Base-by-base conservation (phyloP, 129 eudicot species). In the Erigeron canadensis region DNA sequence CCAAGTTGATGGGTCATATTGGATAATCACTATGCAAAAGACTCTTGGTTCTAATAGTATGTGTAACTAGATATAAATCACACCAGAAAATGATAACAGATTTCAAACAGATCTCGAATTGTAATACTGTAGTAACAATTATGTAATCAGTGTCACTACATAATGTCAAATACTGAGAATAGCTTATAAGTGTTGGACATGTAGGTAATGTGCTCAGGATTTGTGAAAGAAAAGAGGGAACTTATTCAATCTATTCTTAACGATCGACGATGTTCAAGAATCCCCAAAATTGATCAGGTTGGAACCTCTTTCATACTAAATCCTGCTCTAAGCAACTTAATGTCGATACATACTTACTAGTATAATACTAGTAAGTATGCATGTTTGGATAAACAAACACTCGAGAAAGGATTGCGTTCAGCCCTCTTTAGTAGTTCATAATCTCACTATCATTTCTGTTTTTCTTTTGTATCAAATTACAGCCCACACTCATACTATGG, bases 401-500 rank as follows among this genome's bases (percentile, higher is more conserved):
- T 58, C 8, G 56, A 71, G 44, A 59, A 71, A 58, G 45, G 42
- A 9, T 58, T 4, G 10, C 5, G 0, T 41, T 15, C 19, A 10
- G 11, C 72, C 17, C 21, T 21, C 58, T 61, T 9, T 44, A 5
- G 5, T 6, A 12, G 44, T 59, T 7, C n/a, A 41, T 62, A 16
- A 8, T 42, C 22, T 42, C 13, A 19, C 21, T 6, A 19, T 11
- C 34, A 59, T 19, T 41, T 65, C 23, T 51, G 37, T 39, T 65
- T 65, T 46, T 69, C 28, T 71, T 7, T 21, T 53, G 4, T 62
- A 23, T 77, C 6, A 46, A 72, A 45, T 22, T 4, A 82, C 89
- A 88, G 93, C 61, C 77, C 16, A 86, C 97, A 28, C 67, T 91
- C 55, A 77, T 88, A 38, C 71, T 88, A 53, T 91, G 97, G 96